A percentile compares a stretch with the other conserved stretches of the same genome.
These are phyloP conservation scores for Angomonas ambiguus DNA, from an alignment of 208 protist genomes.

Conservation along the genomic window DNA sequence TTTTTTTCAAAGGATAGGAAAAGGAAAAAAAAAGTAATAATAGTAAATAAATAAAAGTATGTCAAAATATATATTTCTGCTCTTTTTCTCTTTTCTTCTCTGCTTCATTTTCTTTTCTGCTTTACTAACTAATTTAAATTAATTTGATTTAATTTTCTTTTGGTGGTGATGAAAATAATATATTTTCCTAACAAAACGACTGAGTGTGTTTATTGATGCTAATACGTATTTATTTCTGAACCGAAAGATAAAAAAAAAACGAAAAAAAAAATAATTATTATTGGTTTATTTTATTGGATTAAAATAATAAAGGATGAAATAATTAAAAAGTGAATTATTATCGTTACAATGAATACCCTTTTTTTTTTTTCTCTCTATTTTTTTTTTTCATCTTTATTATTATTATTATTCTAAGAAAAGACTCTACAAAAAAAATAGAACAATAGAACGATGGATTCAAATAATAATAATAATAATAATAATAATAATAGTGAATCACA, in stretches of 20 bases:
- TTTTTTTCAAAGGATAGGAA: not conserved
- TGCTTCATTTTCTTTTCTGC: not conserved
- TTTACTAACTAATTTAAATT: not conserved
- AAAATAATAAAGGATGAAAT: not conserved
- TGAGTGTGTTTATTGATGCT: not conserved
- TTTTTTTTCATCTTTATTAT: not conserved
- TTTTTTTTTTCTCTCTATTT: not conserved
- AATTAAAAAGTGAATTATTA: constrained; percentile 4
- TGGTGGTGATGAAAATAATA: not conserved
- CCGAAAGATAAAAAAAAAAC: too few relatives aligned
- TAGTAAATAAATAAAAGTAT: too few relatives aligned
- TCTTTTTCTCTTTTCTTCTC: not conserved
- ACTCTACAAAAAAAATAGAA: too few relatives aligned
- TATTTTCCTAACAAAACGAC: constrained; percentile 1
- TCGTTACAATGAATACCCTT: not conserved
- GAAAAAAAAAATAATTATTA: too few relatives aligned
- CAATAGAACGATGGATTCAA: too few relatives aligned
- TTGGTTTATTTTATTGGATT: constrained; percentile 2
- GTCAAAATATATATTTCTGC: not conserved
- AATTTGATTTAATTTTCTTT: constrained; percentile 5
- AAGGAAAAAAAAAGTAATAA: not conserved
- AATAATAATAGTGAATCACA: not conserved
- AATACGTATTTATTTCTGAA: constrained; percentile 2
- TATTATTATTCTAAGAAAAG: too few relatives aligned
- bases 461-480: too few relatives aligned